Conservation (phyloP, 805 yeast species). For the Candida koratica region DNA sequence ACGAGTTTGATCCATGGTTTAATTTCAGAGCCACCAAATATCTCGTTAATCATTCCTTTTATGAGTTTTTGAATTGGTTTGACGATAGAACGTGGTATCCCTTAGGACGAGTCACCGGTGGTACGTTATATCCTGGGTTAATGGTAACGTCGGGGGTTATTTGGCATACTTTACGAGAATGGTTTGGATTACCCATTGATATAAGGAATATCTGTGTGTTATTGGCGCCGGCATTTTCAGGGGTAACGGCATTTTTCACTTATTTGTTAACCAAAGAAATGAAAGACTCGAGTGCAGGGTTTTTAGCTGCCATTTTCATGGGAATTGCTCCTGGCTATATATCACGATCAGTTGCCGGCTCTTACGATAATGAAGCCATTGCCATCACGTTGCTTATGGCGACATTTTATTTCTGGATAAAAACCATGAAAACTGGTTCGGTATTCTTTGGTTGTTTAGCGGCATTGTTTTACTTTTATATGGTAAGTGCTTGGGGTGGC, state of each 20-base stretch:
- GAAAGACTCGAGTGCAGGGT: conserved; percentile 85
- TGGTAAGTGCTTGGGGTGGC: conserved; percentile 99
- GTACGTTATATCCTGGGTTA: conserved; percentile 94
- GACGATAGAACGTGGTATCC: conserved; percentile 99
- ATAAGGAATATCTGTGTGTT: conserved; percentile 94
- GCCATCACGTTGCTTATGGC: conserved; percentile 95
- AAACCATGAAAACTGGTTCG: conserved; percentile 87
- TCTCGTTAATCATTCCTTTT: conserved; percentile 75
- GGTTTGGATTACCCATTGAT: conserved; percentile 77
- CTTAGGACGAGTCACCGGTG: conserved; percentile 97
- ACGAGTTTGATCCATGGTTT: conserved; percentile 97
- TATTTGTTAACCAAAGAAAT: conserved; percentile 84
- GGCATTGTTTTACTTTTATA: conserved; percentile 89
- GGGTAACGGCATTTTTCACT: conserved; percentile 85
- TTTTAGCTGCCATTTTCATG: conserved; percentile 89
- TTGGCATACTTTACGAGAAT: conserved; percentile 63
- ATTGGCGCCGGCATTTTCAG: conserved; percentile 95
- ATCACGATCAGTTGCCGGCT: conserved; percentile 97
- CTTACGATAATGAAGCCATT: conserved; percentile 98
- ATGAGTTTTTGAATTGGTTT: conserved; percentile 95
- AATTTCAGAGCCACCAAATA: conserved; percentile 95
- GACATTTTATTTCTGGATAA: conserved; percentile 94
- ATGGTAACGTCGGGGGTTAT: conserved; percentile 96
- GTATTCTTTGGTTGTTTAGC: conserved; percentile 78
- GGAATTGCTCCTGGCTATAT: conserved; percentile 99